A percentile compares a stretch with the other conserved stretches of the same genome.
phyloP scores from a whole-genome alignment of 257 asterid species.

The Solanum medicagineum region DNA sequence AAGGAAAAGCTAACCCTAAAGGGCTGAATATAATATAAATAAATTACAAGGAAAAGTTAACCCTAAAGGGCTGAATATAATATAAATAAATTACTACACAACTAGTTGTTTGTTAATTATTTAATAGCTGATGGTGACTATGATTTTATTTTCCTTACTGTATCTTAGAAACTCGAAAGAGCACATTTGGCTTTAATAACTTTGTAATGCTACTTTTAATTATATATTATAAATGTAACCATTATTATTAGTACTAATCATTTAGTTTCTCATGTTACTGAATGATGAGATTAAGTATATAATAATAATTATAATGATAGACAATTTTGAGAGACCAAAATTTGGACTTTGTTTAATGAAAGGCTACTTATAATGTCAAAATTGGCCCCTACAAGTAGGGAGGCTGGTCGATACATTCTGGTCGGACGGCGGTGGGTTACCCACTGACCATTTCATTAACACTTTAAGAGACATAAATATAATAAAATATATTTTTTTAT shows the following conservation, averaged over 20 bases:
- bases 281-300: neutral
- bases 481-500: neutral
- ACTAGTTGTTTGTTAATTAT: neutral
- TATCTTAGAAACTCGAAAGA: neutral
- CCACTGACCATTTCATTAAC: neutral
- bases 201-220: neutral
- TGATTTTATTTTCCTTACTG: neutral
- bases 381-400: constrained; percentile 2
- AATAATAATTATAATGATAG: neutral
- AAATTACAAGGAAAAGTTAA: neutral
- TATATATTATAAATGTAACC: neutral
- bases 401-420: neutral
- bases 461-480: neutral
- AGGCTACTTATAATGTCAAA: neutral
- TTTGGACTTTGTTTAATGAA: neutral
- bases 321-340: neutral
- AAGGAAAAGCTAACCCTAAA: neutral
- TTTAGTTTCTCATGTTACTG: neutral
- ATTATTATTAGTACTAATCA: neutral
- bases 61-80: neutral
- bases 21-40: neutral
- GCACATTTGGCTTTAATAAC: neutral
- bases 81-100: neutral
- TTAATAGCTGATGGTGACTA: neutral
- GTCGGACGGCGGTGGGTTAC: constrained; percentile 3